Conservation (phyloP, 768 basidiomycete genomes). For the Lactifluus piperatus region DNA sequence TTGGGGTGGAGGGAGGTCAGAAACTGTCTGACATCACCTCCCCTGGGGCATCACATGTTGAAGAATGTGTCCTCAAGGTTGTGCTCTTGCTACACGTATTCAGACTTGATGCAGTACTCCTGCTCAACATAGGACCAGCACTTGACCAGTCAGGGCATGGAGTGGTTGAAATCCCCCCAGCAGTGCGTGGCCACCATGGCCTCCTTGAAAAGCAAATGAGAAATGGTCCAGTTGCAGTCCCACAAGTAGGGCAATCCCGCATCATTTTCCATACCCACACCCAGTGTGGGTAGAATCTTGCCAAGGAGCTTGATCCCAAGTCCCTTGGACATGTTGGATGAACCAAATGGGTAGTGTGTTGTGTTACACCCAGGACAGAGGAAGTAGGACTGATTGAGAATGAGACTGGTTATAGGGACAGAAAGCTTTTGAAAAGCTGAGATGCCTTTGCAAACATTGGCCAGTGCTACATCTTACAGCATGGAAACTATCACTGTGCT, state of each 20-base stretch:
- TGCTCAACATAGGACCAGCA: too few species aligned
- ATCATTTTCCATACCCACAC: constrained; percentile 67
- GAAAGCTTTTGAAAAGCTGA: constrained; percentile 85
- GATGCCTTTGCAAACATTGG: constrained; percentile 88
- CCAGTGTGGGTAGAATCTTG: constrained; percentile 71
- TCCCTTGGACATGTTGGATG: constrained; percentile 44
- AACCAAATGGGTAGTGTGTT: constrained; percentile 61
- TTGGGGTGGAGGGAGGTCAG: too few species aligned
- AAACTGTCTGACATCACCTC: too few species aligned
- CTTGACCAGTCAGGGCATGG: too few species aligned
- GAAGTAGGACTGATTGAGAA: constrained; percentile 86
- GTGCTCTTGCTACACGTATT: too few species aligned
- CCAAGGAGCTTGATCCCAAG: constrained; percentile 62
- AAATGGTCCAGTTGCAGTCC: too few species aligned
- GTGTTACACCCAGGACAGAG: constrained; percentile 64
- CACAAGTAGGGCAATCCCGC: constrained; percentile 56
- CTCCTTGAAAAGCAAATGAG: too few species aligned
- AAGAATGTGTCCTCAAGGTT: too few species aligned
- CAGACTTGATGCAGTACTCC: too few species aligned
- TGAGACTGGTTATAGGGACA: constrained; percentile 78
- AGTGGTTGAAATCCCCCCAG: too few species aligned
- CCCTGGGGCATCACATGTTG: too few species aligned
- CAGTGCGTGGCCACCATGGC: too few species aligned
- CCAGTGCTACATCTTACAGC: constrained; percentile 87
- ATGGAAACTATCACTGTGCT: constrained; percentile 91